phyloP scores from a whole-genome alignment of 1,284 basidiomycete species.

The Pyrrhoderma lamaoense region DNA sequence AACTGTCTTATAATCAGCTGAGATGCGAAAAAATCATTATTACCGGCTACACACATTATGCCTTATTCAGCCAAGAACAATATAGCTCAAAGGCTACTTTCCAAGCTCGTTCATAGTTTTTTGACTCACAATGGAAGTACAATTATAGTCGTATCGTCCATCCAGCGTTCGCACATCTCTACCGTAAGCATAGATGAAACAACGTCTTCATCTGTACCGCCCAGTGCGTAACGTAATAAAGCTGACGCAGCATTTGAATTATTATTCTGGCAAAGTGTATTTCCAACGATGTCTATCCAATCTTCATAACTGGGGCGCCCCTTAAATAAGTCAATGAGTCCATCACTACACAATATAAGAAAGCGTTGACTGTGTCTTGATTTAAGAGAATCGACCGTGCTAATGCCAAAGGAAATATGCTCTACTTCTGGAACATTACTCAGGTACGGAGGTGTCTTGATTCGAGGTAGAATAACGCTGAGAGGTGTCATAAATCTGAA shows the following conservation, averaged over 20 bases:
- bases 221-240: conserved; percentile 50
- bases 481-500: conserved; percentile 53
- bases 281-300: conserved; percentile 7
- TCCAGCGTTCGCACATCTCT: conserved; percentile 57
- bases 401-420: conserved; percentile 25
- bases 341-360: conserved; percentile 61
- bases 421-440: conserved; percentile 55
- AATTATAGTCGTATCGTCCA: conserved; percentile 49
- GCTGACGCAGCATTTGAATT: no score
- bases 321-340: conserved; percentile 22
- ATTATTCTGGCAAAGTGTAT: background rate
- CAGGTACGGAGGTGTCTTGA: conserved; percentile 62
- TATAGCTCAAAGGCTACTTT: no score
- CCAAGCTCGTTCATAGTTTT: no score
- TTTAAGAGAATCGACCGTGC: background rate
- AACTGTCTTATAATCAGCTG: no score
- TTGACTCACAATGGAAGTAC: background rate
- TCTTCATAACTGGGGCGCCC: conserved; percentile 23
- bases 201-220: conserved; percentile 41
- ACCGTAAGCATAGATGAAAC: conserved; percentile 53
- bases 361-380: background rate
- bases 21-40: no score
- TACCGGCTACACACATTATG: no score
- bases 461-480: conserved; percentile 56
- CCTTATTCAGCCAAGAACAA: no score